phyloP scores from a whole-genome alignment of 768 basidiomycete genomes.

The Solioccasus polychromus region DNA sequence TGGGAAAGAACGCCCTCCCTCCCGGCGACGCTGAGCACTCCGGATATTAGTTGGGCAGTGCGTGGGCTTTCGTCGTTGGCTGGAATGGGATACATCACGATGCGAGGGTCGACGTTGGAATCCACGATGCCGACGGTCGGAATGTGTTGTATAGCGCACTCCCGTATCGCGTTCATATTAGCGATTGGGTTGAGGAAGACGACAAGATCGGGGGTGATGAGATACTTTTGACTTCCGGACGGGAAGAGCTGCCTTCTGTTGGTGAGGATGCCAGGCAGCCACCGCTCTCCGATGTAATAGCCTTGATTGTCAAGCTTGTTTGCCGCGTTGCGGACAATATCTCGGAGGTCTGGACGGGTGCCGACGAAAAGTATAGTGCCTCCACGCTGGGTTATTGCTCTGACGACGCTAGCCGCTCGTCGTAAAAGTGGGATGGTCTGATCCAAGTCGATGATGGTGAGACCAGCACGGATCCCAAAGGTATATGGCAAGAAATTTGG shows the following conservation, averaged over 20 bases:
- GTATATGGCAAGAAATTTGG: constrained; percentile 90
- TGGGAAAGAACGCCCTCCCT: constrained; percentile 62
- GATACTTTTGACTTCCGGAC: constrained; percentile 49
- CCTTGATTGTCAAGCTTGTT: constrained; percentile 76
- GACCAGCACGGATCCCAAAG: constrained; percentile 85
- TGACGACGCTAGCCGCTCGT: constrained; percentile 84
- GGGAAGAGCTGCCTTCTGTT: constrained; percentile 78
- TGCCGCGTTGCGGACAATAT: constrained; percentile 74
- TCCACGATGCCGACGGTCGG: constrained; percentile 95
- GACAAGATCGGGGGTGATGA: constrained; percentile 80
- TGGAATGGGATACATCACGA: constrained; percentile 97
- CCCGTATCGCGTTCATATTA: constrained; percentile 83
- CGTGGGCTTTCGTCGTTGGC: constrained; percentile 96
- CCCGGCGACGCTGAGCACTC: constrained; percentile 87
- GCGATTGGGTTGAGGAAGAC: constrained; percentile 88
- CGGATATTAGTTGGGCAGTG: constrained; percentile 87
- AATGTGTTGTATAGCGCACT: constrained; percentile 85
- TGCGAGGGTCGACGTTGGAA: constrained; percentile 91
- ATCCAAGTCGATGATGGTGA: constrained; percentile 94
- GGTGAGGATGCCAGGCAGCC: constrained; percentile 95
- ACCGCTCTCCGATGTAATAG: constrained; percentile 81
- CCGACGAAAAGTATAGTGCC: constrained; percentile 91
- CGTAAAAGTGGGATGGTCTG: constrained; percentile 89
- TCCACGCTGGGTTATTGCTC: constrained; percentile 74
- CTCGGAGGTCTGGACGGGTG: constrained; percentile 74